These are phyloP conservation scores for Aspergillus calidoustus DNA, from an alignment of 2,329 filamentous ascomycete genomes.

Conservation along the genomic window DNA sequence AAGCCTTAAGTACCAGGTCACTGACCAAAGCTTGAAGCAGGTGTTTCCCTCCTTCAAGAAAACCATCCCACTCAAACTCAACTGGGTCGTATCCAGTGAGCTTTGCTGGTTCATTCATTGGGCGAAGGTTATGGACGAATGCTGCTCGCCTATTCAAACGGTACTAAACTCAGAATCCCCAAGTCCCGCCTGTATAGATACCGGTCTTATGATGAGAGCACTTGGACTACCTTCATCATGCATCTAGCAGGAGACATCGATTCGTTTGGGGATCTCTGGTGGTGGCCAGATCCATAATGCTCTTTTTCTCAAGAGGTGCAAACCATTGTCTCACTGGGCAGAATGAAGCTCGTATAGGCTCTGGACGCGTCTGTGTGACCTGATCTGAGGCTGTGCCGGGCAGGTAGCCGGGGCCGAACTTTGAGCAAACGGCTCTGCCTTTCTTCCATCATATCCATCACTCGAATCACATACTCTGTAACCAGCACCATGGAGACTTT, in stretches of 20 bases:
- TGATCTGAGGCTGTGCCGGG: background rate
- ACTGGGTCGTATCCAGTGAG: no score
- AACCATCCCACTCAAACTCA: no score
- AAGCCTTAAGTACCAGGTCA: no score
- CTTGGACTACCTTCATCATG: background rate
- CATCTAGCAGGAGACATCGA: background rate
- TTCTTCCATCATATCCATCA: background rate
- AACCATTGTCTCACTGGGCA: background rate
- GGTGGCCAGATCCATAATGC: background rate
- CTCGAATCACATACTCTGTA: background rate
- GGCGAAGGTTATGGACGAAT: no score
- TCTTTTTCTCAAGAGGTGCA: background rate
- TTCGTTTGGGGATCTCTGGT: background rate
- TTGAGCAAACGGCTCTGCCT: background rate
- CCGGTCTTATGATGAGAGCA: background rate
- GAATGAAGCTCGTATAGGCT: background rate
- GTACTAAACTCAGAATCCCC: no score
- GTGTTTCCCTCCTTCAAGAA: no score
- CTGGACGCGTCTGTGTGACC: background rate
- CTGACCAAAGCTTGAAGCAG: no score
- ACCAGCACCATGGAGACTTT: background rate
- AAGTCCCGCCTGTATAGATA: background rate
- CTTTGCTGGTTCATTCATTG: no score
- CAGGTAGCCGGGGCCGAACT: background rate
- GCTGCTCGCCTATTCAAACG: no score